Conservation (phyloP, 1,284 basidiomycete genomes). For the Apiotrichum akiyoshidainum region DNA sequence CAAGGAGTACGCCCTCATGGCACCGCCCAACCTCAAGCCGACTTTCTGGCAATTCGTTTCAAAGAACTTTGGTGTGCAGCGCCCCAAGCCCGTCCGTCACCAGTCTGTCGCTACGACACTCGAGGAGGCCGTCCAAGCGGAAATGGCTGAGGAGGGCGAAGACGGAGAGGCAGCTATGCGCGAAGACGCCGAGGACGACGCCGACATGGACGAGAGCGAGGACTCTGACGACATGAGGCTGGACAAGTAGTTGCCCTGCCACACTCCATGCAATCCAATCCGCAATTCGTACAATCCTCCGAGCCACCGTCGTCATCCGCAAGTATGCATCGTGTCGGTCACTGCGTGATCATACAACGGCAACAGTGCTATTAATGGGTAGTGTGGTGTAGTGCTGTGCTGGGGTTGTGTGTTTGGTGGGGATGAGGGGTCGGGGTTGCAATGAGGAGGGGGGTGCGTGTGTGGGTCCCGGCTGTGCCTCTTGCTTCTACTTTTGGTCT, state of each 20-base stretch:
- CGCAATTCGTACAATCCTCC: no score
- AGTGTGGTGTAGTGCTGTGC: not conserved
- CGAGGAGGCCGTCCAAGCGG: not conserved
- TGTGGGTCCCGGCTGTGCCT: no score
- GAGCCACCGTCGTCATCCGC: constrained; percentile 2
- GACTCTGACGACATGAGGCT: not conserved
- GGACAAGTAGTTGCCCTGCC: no score
- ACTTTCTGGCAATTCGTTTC: not conserved
- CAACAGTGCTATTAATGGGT: constrained; percentile 3
- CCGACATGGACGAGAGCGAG: no score
- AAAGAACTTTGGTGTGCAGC: not conserved
- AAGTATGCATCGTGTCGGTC: constrained; percentile 5
- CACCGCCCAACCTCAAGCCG: not conserved
- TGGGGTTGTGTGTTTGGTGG: not conserved
- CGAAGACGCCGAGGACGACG: not conserved
- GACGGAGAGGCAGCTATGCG: not conserved
- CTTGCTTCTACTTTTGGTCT: no score
- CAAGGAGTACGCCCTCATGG: not conserved
- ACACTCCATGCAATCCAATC: not conserved
- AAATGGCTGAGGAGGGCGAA: constrained; percentile 1
- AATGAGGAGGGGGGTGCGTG: no score
- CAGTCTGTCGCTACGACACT: not conserved
- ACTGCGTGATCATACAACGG: constrained; percentile 10
- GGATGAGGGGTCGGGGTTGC: not conserved
- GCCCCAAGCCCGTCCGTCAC: not conserved